A percentile compares a stretch with the other conserved stretches of the same genome.
Conservation (phyloP, 768 basidiomycete species). For the Termitomyces sp. region DNA sequence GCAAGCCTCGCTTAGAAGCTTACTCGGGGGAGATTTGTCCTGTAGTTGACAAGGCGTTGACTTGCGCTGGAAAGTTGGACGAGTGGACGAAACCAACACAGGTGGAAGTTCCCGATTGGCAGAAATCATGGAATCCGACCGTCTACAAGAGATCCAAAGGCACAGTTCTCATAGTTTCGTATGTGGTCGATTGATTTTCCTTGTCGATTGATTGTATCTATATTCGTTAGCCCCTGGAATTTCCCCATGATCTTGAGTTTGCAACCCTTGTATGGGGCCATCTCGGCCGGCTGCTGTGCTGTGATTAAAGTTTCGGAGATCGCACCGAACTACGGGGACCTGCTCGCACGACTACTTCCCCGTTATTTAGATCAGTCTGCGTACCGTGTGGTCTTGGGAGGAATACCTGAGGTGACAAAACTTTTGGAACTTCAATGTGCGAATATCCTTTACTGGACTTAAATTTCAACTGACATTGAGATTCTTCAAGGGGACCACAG, state of each 20-base stretch:
- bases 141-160: slow-evolving; percentile 57
- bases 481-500: slow-evolving; percentile 22
- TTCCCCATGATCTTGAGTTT: slow-evolving; percentile 54
- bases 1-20: slow-evolving; percentile 39
- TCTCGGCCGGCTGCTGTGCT: slow-evolving; percentile 68
- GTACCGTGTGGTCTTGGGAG: slow-evolving; percentile 56
- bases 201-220: background rate
- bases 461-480: background rate
- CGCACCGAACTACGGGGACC: slow-evolving; percentile 38
- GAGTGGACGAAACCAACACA: slow-evolving; percentile 51
- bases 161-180: slow-evolving; percentile 57
- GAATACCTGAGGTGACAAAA: slow-evolving; percentile 48
- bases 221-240: slow-evolving; percentile 52
- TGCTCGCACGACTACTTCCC: slow-evolving; percentile 51
- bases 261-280: slow-evolving; percentile 62
- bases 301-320: slow-evolving; percentile 67
- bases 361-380: slow-evolving; percentile 44
- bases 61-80: slow-evolving; percentile 44
- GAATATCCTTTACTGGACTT: slow-evolving; percentile 1
- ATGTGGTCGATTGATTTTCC: slow-evolving; percentile 25
- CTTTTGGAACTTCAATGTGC: slow-evolving; percentile 43
- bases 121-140: slow-evolving; percentile 47
- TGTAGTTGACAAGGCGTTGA: slow-evolving; percentile 36
- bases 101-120: slow-evolving; percentile 34
- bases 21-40: slow-evolving; percentile 39